Evolutionary conservation across 371 early-diverging fungal species (phyloP), one percentile per base, ranked within the genome.

Genomic region (Mucor sp.): DNA sequence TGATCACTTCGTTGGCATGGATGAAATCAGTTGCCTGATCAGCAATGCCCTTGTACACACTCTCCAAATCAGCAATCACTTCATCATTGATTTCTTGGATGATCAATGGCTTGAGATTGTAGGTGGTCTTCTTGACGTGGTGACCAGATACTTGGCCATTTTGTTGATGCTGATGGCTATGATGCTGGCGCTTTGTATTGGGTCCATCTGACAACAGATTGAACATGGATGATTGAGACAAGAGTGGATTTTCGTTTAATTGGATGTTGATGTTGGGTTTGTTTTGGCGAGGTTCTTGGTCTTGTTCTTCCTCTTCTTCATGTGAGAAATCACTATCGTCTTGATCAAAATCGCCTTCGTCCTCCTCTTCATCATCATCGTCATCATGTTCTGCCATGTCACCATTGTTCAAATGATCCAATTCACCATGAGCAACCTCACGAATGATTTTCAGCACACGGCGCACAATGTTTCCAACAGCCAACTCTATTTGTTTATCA

Each of bases 1-100:
- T 87, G 58, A 98, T 95, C 58, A 97, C 93, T 68, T 98, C 99
- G 73, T 92, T 92, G 62, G 94, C 91, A 72, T 97, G 95, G 62
- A 97, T 95, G 62, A 95, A 91, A 63, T 95, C 94, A 58, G 90
- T 74, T 4, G 95, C 93, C 68, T 92, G 92, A 44, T 81, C 82
- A 6, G 95, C 86, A 70, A 95, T 93, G 53, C 90, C 91, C 56
- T 84, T 78, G 67, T 88, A 87, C 44, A 90, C 83, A 37, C 74
- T 85, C 64, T 91, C 91, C 33, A 94, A 72, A 75, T 96, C 96
- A 23, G 90, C 91, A 63, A 95, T 89, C 58, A 94, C 84, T 68
- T 97, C 84, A 60, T 84, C 97, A 15, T 89, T 85, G 62, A 97
- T 88, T 60, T 88, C 91, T 67, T 94, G 91, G 58, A 94, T 91